These are phyloP conservation scores for Sutorius australiensis DNA, from an alignment of 768 basidiomycete genomes.

Conservation along the genomic window DNA sequence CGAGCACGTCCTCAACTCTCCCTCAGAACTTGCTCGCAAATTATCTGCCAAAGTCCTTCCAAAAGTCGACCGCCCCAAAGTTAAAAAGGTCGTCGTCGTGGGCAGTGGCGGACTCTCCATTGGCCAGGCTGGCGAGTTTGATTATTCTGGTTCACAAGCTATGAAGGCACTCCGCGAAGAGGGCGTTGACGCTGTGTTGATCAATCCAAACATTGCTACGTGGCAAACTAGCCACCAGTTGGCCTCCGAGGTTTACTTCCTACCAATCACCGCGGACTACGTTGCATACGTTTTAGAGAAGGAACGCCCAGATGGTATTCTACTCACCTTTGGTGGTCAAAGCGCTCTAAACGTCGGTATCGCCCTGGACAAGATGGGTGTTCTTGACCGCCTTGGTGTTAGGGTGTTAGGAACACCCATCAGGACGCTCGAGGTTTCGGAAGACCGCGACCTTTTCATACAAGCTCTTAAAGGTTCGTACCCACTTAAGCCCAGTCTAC, in stretches of 20 bases:
- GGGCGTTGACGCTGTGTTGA: conserved; percentile 89
- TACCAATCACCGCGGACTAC: conserved; percentile 95
- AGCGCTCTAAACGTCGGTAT: conserved; percentile 98
- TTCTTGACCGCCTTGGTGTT: conserved; percentile 88
- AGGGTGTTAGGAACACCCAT: conserved; percentile 95
- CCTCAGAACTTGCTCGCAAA: conserved; percentile 89
- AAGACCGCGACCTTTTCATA: conserved; percentile 94
- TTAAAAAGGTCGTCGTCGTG: conserved; percentile 93
- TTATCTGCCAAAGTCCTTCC: conserved; percentile 95
- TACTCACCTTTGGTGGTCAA: conserved; percentile 97
- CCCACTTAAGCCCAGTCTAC: background rate
- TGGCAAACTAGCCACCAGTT: conserved; percentile 99
- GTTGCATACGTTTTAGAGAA: conserved; percentile 99
- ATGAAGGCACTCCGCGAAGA: conserved; percentile 96
- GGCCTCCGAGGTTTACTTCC: conserved; percentile 95
- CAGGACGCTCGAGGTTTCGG: conserved; percentile 91
- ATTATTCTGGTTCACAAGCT: conserved; percentile 98
- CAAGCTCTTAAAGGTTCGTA: conserved; percentile 87
- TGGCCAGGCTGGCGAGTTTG: conserved; percentile 99
- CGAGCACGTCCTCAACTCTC: conserved; percentile 84
- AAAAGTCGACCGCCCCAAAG: conserved; percentile 84
- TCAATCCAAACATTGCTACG: conserved; percentile 99
- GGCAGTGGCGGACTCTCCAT: conserved; percentile 96
- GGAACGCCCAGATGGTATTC: conserved; percentile 94
- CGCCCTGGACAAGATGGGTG: conserved; percentile 93